These are phyloP conservation scores for Plenodomus tracheiphilus DNA, from an alignment of 2,329 filamentous ascomycete genomes.

Conservation along the genomic window DNA sequence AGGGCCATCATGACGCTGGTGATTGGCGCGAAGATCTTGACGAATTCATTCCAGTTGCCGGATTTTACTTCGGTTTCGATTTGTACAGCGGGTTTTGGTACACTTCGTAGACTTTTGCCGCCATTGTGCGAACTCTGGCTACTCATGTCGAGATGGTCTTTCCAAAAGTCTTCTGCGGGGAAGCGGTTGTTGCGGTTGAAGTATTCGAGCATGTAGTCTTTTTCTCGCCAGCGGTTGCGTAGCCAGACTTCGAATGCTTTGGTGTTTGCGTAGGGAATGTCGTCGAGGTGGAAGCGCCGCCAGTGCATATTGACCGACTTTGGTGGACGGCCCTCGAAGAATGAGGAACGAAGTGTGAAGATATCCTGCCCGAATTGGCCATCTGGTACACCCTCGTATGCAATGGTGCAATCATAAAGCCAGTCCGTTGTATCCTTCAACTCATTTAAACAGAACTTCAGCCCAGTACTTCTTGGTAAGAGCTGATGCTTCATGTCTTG, in stretches of 20 bases:
- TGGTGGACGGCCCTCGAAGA: slow-evolving; percentile 83
- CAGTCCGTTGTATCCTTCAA: slow-evolving; percentile 75
- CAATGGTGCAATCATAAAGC: slow-evolving; percentile 91
- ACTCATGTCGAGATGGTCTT: slow-evolving; percentile 45
- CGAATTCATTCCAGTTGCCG: slow-evolving; percentile 55
- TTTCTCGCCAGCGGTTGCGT: slow-evolving; percentile 84
- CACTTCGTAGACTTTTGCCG: slow-evolving; percentile 40
- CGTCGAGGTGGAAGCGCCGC: slow-evolving; percentile 77
- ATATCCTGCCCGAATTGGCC: slow-evolving; percentile 83
- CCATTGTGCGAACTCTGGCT: slow-evolving; percentile 35
- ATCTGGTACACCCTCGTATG: slow-evolving; percentile 83
- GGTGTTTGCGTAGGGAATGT: slow-evolving; percentile 77
- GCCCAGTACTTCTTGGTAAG: slow-evolving; percentile 77
- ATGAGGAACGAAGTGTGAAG: slow-evolving; percentile 84
- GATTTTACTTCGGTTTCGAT: slow-evolving; percentile 56
- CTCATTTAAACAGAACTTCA: slow-evolving; percentile 78
- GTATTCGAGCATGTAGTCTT: slow-evolving; percentile 84
- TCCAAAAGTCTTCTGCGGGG: slow-evolving; percentile 64
- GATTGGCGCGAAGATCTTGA: slow-evolving; percentile 56
- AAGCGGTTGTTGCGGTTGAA: slow-evolving; percentile 76
- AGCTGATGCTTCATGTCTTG: slow-evolving; percentile 74
- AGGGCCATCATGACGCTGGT: slow-evolving; percentile 55
- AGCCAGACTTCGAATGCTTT: slow-evolving; percentile 84
- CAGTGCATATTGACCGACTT: slow-evolving; percentile 98
- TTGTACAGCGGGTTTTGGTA: slow-evolving; percentile 44